Base-by-base conservation (phyloP, 2,329 filamentous ascomycete species). In the Neonectria coccinea region DNA sequence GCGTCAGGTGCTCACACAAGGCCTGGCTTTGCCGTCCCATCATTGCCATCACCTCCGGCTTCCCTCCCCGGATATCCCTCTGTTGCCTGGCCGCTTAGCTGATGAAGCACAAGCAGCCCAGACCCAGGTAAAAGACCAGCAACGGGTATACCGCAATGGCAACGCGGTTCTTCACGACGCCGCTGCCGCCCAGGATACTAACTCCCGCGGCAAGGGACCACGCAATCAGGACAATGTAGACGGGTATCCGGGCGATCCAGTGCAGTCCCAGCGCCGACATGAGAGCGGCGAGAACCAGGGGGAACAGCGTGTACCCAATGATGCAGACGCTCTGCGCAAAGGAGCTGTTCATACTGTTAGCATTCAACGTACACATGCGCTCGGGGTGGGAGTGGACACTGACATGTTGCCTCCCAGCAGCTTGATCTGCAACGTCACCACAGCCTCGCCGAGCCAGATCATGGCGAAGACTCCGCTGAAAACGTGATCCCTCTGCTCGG, bases 241-340 rank as follows among this genome's bases (percentile, higher is more conserved):
- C 89, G 1, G 96, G 96, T 76, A 98, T 93, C 61, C 96, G 87
- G 6, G 91, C 88, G 69, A 98, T 92, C 72, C 89, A 91, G 45
- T 90, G 91, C 8, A 98, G 85, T 55, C 88, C 86, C 33, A 99
- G 77, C 1, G 95, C 95, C 60, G 94, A 97, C 68, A 99, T 88
- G 56, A 97, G 83, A 2, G 95, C 90, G 8, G 97, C 97, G 71
- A 99, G 92, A 73, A 98, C 96, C 57, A 99, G 88, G 2, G 96
- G 96, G 82, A 99, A 99, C 60, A 99, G 88, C 1, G 96, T 99
- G 80, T 99, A 99, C 50, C 96, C 96, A 77, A 99, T 99, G 74
- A 99, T 97, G 79, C 94, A 98, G 71, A 99, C 88, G 62, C 94
- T 97, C 80, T 99, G 96, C 76, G 97, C 96, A 79, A 99, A 99